Evolutionary conservation across 352 stramenopile genomes (phyloP), one percentile per base, ranked within the genome.

Genomic region (Peronospora belbahrii): DNA sequence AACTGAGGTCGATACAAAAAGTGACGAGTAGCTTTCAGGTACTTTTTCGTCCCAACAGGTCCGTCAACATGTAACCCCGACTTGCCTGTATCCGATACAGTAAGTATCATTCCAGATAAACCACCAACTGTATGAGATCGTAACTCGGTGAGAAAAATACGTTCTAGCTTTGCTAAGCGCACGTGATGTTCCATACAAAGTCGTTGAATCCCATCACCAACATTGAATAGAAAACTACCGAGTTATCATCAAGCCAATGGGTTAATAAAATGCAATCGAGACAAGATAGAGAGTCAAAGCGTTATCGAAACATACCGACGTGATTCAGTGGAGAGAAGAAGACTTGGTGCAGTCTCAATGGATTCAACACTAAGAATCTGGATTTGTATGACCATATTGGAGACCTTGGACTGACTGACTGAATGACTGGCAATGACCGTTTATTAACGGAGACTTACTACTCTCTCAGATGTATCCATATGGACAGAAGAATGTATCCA

Each of bases 111-210:
- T n/a, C 74, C 68, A 10, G 86, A 85, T 10, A 96, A 55, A 1
- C 86, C 86, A 15, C 86, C 83, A 1, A 95, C 41, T n/a, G 75
- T 85, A 37, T 91, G 67, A 7, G 81, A 49, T 8, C 65, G 65
- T 28, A 96, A 56, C 56, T 95, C 67, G 2, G 85, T 95, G 18
- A 95, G 64, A 48, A 95, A 94, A 4, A 95, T 68, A 34, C 86
- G 61, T 43, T 83, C 65, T 19, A 94, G 51, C 58, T 94, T 95
- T 4, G 63, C 74, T 10, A 96, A 58, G 11, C 84, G 79, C 49
- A 95, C 71, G 60, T 90, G 78, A 65, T 96, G 86, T 67, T 96
- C 86, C 81, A 94, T 95, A 62, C 81, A 95, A 58, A 95, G 67
- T 19, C 86, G 71, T 54, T 96, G 86, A 6, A 68, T 92, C 48